Evolutionary conservation across 2,329 filamentous ascomycete species (phyloP), one percentile per base, ranked within the genome.

Genomic region (Calonectria fujianensis): DNA sequence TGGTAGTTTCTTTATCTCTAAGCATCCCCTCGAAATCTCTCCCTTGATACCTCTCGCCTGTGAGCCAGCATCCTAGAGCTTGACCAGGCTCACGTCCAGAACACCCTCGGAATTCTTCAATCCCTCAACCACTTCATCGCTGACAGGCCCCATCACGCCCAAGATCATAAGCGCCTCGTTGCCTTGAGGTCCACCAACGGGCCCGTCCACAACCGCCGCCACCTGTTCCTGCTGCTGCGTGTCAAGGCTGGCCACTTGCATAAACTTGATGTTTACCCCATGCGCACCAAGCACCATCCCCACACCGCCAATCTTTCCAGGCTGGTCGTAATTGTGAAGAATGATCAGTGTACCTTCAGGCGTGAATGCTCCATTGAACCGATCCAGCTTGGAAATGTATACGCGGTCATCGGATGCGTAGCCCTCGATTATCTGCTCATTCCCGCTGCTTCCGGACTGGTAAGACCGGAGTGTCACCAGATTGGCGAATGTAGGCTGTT

Each of bases 131-230:
- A 92, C 87, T 41, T 91, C 89, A 69, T 89, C 89, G 0, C 89
- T 89, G 24, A 96, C 91, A 4, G 89, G 87, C 3, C 91, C 90
- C 80, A 94, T 92, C 13, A 96, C 91, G 1, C 94, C 94, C 66
- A 96, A 79, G 79, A 96, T 96, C 94, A 96, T 96, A 78, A 96
- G 85, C 13, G 95, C 94, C 85, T 96, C 95, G 54, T 92, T 91
- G 64, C 84, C 86, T 35, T 83, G 85, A 11, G 35, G 71, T 29
- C 66, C 45, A 16, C 79, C 79, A n/a, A 78, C 72, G 29, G 77
- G 77, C 14, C 72, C 80, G 37, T 74, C 77, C 18, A 69, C 37
- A 8, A 35, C 69, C 52, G 73, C 82, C 79, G 74, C 80, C 41
- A 67, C 73, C 75, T 67, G 66, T 48, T 69, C 45, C 59, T 70